Percentiles rank a stretch among this genome's conserved stretches.
phyloP scores from a whole-genome alignment of 257 asterid species.

The Rauvolfia tetraphylla region DNA sequence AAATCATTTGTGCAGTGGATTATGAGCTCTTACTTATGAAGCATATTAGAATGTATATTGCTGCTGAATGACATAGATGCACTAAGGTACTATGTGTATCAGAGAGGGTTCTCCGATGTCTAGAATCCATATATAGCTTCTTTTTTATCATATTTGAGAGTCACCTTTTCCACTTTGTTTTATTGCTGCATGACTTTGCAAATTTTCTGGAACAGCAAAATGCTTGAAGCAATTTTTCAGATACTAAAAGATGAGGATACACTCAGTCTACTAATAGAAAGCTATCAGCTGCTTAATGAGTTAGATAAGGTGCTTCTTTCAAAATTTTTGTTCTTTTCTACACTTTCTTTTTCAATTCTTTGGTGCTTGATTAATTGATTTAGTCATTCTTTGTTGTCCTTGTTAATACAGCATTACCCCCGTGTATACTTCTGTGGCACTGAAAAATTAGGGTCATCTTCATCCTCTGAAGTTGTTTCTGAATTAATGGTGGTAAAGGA shows the following conservation, averaged over 20 bases:
- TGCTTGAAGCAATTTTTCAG: slow-evolving; percentile 69
- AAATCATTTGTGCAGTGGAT: not conserved
- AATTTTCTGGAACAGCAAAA: slow-evolving; percentile 48
- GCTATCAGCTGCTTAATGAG: slow-evolving; percentile 73
- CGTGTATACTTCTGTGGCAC: slow-evolving; percentile 37
- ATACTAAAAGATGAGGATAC: slow-evolving; percentile 70
- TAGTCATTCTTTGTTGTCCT: slow-evolving; percentile 16
- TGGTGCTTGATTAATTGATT: slow-evolving; percentile 9
- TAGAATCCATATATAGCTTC: no score
- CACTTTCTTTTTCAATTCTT: slow-evolving; percentile 7
- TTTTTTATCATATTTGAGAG: not conserved
- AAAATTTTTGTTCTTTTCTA: not conserved
- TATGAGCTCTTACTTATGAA: not conserved
- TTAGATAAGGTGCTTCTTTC: slow-evolving; percentile 57
- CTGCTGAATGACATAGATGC: not conserved
- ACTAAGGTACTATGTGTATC: not conserved
- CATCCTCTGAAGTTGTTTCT: slow-evolving; percentile 29
- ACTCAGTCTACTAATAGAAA: slow-evolving; percentile 56
- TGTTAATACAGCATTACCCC: slow-evolving; percentile 57
- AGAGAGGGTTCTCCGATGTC: not conserved
- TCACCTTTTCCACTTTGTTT: not conserved
- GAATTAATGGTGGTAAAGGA: slow-evolving; percentile 48
- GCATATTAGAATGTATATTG: not conserved
- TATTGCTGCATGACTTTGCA: slow-evolving; percentile 7
- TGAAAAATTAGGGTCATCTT: slow-evolving; percentile 44